Evolutionary conservation across 108 stramenopile species (phyloP), one percentile per base, ranked within the genome.

Genomic region (Skeletonema tropicum): DNA sequence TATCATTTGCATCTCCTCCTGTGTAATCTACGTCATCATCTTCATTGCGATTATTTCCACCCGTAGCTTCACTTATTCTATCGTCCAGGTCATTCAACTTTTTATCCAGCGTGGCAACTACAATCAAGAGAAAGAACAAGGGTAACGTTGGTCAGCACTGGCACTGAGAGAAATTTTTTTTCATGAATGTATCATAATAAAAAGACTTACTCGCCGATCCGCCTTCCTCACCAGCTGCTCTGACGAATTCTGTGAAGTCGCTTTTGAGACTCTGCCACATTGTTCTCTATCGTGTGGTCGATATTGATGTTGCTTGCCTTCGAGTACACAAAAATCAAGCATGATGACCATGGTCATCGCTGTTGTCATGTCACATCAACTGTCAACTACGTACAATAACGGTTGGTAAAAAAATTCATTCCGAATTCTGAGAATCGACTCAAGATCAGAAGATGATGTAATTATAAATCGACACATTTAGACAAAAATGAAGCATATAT

Each of bases 231-330:
- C 17, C 48, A 49, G 48, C 48, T 0, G 19, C 19, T 17, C 48
- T 17, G 4, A 49, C 19, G 7, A 49, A 49, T 49, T 49, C 48
- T 6, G 48, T 19, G 48, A 49, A 49, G 19, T 49, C 48, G 14
- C 48, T 49, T 21, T 49, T 49, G 19, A 49, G 48, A 49, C 17
- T 49, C 48, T 49, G 48, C 48, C 48, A 49, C 48, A 49, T 49
- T 49, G 48, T 49, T 29, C 26, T 29, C 26, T 29, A 41, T 13
- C 12, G 35, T 41, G 12, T 13, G 39, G 11, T 10, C 3, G 39
- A 12, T 41, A 41, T 13, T 12, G 13, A 41, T 41, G 26, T 29
- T 29, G 2, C 26, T 41, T 41, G 39, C 39, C 12, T 41, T 13
- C 39, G 26, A 29, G 2, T 29, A 29, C 2, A 29, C 26, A 29